Percentiles rank a stretch among this genome's conserved stretches.
These are phyloP conservation scores for Yamadazyma paraphyllophila DNA, from an alignment of 805 yeast genomes.

Conservation along the genomic window DNA sequence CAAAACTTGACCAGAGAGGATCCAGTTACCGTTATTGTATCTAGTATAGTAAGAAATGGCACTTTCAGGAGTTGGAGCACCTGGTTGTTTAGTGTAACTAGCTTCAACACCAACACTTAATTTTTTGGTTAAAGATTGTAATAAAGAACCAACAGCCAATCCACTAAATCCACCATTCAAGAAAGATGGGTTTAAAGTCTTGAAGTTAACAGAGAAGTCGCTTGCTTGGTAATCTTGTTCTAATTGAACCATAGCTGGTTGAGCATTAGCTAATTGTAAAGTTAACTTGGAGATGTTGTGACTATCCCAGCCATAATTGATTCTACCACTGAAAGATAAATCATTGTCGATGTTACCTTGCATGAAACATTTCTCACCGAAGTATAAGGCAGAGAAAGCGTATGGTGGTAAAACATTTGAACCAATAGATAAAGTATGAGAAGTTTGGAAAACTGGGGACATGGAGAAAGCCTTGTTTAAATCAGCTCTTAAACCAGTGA, in stretches of 20 bases:
- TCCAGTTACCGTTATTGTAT: constrained; percentile 86
- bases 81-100: constrained; percentile 74
- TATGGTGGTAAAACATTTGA: constrained; percentile 84
- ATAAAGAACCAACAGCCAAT: constrained; percentile 84
- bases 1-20: constrained; percentile 88
- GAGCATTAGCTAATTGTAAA: constrained; percentile 82
- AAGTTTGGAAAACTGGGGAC: constrained; percentile 94
- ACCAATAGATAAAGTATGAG: constrained; percentile 90
- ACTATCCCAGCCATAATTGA: constrained; percentile 88
- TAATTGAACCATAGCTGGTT: constrained; percentile 90
- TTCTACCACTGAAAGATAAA: constrained; percentile 78
- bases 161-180: constrained; percentile 74
- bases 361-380: constrained; percentile 76
- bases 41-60: constrained; percentile 88
- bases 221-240: constrained; percentile 94
- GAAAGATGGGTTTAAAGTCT: constrained; percentile 85
- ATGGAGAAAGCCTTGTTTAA: constrained; percentile 86
- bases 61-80: constrained; percentile 77
- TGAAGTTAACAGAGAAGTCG: constrained; percentile 86
- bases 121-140: constrained; percentile 83
- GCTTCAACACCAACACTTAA: constrained; percentile 91
- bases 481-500: constrained; percentile 96
- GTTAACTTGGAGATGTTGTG: constrained; percentile 77
- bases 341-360: constrained; percentile 94
- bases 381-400: constrained; percentile 86